Conservation (phyloP, 768 basidiomycete genomes). For the Royoungia palumana region DNA sequence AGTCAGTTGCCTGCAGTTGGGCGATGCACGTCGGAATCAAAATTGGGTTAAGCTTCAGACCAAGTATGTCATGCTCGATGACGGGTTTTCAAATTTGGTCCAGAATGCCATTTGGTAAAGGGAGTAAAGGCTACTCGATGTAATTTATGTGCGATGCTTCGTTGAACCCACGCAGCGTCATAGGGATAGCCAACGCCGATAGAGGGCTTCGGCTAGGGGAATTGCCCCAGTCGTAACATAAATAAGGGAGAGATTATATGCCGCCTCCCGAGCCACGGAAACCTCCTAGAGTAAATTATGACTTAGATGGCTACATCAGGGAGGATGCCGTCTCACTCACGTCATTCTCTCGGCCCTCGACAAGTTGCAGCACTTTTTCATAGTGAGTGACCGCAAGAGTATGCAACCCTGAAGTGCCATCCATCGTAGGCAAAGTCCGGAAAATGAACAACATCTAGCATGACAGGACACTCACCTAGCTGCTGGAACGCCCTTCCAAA, state of each 20-base stretch:
- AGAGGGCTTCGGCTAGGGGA: slow-evolving; percentile 64
- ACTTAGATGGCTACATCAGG: background rate
- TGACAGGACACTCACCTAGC: slow-evolving; percentile 52
- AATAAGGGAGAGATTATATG: slow-evolving; percentile 84
- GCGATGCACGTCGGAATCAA: slow-evolving; percentile 6
- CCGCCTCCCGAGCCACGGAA: slow-evolving; percentile 69
- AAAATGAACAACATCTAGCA: background rate
- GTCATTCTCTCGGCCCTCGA: slow-evolving; percentile 38
- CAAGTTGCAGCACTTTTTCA: slow-evolving; percentile 64
- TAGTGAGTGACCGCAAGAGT: slow-evolving; percentile 85
- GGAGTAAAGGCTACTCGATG: slow-evolving; percentile 2
- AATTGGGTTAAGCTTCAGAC: slow-evolving; percentile 6
- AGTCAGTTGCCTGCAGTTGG: background rate
- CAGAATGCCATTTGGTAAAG: slow-evolving; percentile 4
- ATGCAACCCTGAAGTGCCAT: slow-evolving; percentile 55
- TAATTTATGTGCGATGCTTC: background rate
- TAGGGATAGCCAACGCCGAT: slow-evolving; percentile 80
- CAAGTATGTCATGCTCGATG: slow-evolving; percentile 2
- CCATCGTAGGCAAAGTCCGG: background rate
- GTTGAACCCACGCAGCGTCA: slow-evolving; percentile 31
- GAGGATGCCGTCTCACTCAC: slow-evolving; percentile 27
- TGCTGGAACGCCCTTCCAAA: slow-evolving; percentile 92
- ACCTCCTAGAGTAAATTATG: slow-evolving; percentile 37
- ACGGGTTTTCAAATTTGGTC: background rate
- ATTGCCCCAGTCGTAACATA: slow-evolving; percentile 77